These are phyloP conservation scores for Colletotrichum lentis DNA, from an alignment of 2,329 filamentous ascomycete species.

Conservation along the genomic window DNA sequence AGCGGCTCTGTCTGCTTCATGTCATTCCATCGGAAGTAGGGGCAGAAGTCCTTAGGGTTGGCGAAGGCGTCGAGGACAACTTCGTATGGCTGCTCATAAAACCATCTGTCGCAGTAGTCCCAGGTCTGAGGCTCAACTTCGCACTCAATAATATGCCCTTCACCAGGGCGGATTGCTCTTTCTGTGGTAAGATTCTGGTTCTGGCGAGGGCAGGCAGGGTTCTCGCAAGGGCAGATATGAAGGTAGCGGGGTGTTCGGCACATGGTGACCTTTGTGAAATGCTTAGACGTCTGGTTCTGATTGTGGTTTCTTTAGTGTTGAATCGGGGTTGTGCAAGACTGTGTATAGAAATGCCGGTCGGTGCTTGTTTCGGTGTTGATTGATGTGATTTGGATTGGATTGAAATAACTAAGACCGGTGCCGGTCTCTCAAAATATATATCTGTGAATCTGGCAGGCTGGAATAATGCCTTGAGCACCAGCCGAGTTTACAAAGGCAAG, in stretches of 20 bases:
- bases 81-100: conserved; percentile 4
- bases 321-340: no score
- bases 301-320: no score
- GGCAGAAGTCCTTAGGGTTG: conserved; percentile 9
- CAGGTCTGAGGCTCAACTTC: conserved; percentile 5
- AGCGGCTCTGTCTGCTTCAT: conserved; percentile 1
- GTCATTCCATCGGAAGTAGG: conserved; percentile 2
- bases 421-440: background rate
- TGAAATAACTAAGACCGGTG: background rate
- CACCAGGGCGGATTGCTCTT: background rate
- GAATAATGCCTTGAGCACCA: rapidly evolving
- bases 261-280: background rate
- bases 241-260: background rate
- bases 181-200: background rate
- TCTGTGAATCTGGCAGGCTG: background rate
- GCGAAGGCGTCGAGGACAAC: background rate
- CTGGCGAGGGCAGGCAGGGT: background rate
- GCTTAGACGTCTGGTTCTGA: no score
- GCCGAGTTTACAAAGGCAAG: background rate
- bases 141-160: background rate
- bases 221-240: conserved; percentile 10
- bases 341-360: background rate
- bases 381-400: background rate
- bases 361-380: background rate
- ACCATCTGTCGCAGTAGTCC: conserved; percentile 23